Evolutionary conservation across 208 protist genomes (phyloP), one percentile per base, ranked within the genome.

Genomic region (Trypanosoma melophagium): DNA sequence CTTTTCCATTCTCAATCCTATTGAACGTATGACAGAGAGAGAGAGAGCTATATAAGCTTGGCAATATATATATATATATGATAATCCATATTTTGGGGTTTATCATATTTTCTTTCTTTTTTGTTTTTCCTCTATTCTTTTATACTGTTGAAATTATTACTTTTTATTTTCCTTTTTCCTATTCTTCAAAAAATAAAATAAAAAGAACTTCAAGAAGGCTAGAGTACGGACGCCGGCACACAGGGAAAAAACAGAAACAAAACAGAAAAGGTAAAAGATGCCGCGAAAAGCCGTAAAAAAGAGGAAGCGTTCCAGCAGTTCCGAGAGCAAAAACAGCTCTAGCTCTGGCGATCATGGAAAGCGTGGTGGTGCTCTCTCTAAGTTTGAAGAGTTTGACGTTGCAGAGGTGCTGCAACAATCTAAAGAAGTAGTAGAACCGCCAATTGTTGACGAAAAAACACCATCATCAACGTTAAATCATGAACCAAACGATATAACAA

Each of bases 371-470:
- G 52, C 44, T 12, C 17, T 66, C 4, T 59, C 65, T 3, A 79
- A 84, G 60, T 72, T 79, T 47, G 70, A 82, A 24, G 80, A 86
- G 50, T 70, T 83, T 49, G 74, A 77, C 56, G 56, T 80, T 7
- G 38, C 59, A 3, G 71, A 76, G 49, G 71, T 72, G 25, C 58
- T 72, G 21, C 54, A 62, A 41, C 71, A 58, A 59, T 16, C 42
- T 17, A 21, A 66, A 3, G 62, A 66, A 42, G 52, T 35, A 8
- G 4, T 17, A 12, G 51, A 41, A 17, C 7, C 24, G 22, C 54
- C 38, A n/a, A n/a, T n/a, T n/a, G n/a, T n/a, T n/a, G n/a, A n/a
- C n/a, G n/a, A 21, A 14, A 7, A 24, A 64, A 28, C 59, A n/a
- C n/a, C 21, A 41, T 14, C 22, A 42, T 55, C 40, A 49, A 55